Conservation (phyloP, 176 grass and related monocot genomes). For the Olyra latifolia region DNA sequence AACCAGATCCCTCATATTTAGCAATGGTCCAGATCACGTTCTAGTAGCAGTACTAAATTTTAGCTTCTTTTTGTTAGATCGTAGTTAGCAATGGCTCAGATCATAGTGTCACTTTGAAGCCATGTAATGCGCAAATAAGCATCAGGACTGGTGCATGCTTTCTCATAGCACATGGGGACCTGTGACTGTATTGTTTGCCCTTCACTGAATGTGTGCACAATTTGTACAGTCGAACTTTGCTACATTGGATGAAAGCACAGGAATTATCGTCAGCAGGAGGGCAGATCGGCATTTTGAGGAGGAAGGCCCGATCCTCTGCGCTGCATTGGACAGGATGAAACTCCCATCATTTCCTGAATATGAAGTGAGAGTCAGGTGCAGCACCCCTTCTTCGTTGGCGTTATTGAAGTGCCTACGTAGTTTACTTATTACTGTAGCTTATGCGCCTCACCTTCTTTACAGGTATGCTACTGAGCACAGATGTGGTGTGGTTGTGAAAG, state of each 20-base stretch:
- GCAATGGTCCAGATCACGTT: conserved; percentile 8
- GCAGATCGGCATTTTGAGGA: conserved; percentile 94
- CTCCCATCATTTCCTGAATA: conserved; percentile 76
- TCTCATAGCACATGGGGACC: not conserved
- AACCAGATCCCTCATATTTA: not conserved
- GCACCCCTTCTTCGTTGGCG: not conserved
- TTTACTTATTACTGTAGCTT: not conserved
- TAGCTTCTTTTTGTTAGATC: not conserved
- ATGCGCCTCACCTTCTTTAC: not conserved
- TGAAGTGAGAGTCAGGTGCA: conserved; percentile 94
- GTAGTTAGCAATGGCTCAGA: not conserved
- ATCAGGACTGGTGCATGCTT: not conserved
- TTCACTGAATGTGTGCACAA: conserved; percentile 3
- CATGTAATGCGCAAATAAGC: not conserved
- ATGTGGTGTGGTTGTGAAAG: conserved; percentile 98
- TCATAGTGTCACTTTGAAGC: not conserved
- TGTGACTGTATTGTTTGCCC: not conserved
- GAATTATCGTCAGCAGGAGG: conserved; percentile 70
- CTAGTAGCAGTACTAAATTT: not conserved
- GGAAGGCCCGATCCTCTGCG: conserved; percentile 82
- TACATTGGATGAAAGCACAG: conserved; percentile 81
- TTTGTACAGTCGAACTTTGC: conserved; percentile 78
- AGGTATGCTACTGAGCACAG: conserved; percentile 98
- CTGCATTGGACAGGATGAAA: conserved; percentile 82
- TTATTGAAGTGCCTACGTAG: not conserved